Conservation (phyloP, 331 rosid genomes). For the Prunus yedoensis region DNA sequence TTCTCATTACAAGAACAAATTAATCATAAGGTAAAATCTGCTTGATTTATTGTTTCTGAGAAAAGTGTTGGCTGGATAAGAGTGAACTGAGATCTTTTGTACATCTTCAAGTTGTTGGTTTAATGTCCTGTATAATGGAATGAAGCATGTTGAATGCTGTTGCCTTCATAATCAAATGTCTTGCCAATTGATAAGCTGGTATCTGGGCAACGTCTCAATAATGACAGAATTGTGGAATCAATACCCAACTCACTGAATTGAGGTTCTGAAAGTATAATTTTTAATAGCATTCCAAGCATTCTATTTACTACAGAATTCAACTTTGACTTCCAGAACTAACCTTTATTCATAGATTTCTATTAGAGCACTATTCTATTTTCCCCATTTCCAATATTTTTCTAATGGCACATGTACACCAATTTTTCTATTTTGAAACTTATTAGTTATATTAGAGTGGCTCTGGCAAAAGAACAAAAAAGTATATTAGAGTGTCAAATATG, state of each 20-base stretch:
- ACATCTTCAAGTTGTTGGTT: neutral
- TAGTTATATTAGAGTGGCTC: neutral
- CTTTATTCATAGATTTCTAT: neutral
- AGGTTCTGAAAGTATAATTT: neutral
- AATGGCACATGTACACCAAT: neutral
- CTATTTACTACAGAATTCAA: neutral
- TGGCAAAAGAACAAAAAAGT: neutral
- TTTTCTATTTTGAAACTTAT: slow-evolving; percentile 12
- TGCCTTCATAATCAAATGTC: neutral
- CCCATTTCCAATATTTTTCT: neutral
- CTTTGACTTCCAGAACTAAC: neutral
- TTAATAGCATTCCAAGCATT: neutral
- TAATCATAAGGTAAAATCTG: slow-evolving; percentile 57
- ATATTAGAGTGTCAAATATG: neutral
- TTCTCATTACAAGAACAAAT: slow-evolving; percentile 89
- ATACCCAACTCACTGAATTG: neutral
- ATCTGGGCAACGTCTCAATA: neutral
- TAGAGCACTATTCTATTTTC: neutral
- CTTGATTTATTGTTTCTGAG: slow-evolving; percentile 12
- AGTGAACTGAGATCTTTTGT: slow-evolving; percentile 3
- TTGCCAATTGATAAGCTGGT: neutral
- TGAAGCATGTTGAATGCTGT: slow-evolving; percentile 7
- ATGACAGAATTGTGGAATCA: neutral
- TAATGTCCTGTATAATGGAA: neutral
- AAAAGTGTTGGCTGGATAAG: neutral